Conservation (phyloP, 2,329 filamentous ascomycete genomes). For the Aspergillus sclerotialis region DNA sequence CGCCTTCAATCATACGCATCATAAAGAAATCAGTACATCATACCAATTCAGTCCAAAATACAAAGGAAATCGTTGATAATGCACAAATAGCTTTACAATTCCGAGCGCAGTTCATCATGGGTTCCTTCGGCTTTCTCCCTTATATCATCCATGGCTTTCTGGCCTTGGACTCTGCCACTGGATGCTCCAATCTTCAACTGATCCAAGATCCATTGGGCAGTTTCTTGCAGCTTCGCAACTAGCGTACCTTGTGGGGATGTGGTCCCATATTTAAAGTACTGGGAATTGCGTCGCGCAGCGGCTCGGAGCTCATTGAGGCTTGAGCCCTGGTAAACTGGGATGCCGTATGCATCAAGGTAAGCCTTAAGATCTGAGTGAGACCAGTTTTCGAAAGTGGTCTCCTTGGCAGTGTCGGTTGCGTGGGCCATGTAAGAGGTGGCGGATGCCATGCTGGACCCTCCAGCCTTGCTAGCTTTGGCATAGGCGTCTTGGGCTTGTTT, state of each 20-base stretch:
- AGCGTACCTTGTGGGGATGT: constrained; percentile 58
- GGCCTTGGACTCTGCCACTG: constrained; percentile 41
- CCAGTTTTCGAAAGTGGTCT: constrained; percentile 65
- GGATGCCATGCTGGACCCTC: constrained; percentile 49
- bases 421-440: constrained; percentile 64
- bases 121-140: constrained; percentile 46
- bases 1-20: constrained; percentile 1
- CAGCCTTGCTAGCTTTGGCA: constrained; percentile 40
- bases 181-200: constrained; percentile 44
- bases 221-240: constrained; percentile 53
- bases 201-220: constrained; percentile 41
- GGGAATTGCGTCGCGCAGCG: constrained; percentile 63
- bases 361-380: constrained; percentile 64
- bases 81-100: constrained; percentile 18
- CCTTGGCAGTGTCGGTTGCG: constrained; percentile 60
- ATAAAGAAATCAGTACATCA: background rate
- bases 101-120: constrained; percentile 28
- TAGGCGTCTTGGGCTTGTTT: constrained; percentile 46
- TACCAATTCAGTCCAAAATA: background rate
- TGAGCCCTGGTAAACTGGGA: constrained; percentile 61
- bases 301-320: constrained; percentile 64
- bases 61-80: background rate
- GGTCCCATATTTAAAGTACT: constrained; percentile 71
- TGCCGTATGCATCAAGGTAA: constrained; percentile 72
- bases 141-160: constrained; percentile 40